Conservation (phyloP, 805 yeast genomes). For the Saturnispora gosingensis region DNA sequence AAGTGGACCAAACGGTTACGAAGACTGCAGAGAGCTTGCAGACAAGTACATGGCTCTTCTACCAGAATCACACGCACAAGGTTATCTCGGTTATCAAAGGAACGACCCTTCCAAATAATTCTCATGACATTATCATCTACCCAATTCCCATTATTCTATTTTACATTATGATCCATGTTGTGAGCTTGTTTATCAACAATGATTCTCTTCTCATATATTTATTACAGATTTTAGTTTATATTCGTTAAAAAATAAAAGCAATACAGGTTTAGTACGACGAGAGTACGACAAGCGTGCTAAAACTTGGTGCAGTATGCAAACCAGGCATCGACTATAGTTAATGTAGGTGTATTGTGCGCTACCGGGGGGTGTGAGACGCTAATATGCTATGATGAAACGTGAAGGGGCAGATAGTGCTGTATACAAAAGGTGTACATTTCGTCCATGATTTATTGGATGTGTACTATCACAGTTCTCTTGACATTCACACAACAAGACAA, state of each 20-base stretch:
- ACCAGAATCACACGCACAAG: constrained; percentile 58
- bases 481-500: too few relatives aligned
- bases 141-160: background rate
- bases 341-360: too few relatives aligned
- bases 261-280: background rate
- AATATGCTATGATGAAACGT: too few relatives aligned
- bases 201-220: background rate
- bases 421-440: too few relatives aligned
- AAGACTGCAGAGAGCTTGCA: constrained; percentile 73
- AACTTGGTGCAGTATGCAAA: too few relatives aligned
- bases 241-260: background rate
- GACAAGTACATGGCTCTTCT: constrained; percentile 71
- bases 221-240: background rate
- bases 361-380: too few relatives aligned
- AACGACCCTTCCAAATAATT: constrained; percentile 69
- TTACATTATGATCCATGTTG: background rate
- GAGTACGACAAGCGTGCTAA: too few relatives aligned
- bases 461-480: too few relatives aligned
- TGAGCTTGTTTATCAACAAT: background rate
- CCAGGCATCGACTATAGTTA: too few relatives aligned
- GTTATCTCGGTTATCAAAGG: constrained; percentile 80
- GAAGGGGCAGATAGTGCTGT: too few relatives aligned
- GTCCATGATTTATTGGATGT: too few relatives aligned
- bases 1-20: constrained; percentile 58
- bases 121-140: background rate